phyloP scores from a whole-genome alignment of 2,329 filamentous ascomycete genomes.

The Colletotrichum lupini region DNA sequence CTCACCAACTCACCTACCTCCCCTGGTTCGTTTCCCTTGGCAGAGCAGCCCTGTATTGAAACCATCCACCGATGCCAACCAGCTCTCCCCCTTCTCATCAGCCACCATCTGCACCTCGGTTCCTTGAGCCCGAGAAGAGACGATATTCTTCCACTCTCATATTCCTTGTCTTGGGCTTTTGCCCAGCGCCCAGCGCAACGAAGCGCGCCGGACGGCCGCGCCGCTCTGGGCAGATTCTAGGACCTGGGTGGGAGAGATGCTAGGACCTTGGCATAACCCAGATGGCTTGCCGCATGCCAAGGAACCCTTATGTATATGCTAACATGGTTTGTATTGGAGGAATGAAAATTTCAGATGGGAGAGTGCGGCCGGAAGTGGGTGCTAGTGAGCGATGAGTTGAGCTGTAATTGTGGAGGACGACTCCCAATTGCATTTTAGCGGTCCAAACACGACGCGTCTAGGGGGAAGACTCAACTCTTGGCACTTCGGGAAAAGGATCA shows the following conservation, averaged over 20 bases:
- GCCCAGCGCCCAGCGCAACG: neutral
- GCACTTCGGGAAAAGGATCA: constrained; percentile 3
- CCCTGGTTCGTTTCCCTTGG: neutral
- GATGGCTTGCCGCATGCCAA: constrained; percentile 13
- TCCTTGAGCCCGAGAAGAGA: neutral
- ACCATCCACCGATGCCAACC: neutral
- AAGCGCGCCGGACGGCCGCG: neutral
- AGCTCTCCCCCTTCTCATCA: neutral
- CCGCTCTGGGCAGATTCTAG: neutral
- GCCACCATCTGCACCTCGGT: constrained; percentile 24
- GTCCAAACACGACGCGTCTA: neutral
- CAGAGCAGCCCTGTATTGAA: neutral
- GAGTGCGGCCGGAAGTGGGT: neutral
- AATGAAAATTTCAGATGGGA: neutral
- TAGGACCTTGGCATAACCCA: neutral
- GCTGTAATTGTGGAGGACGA: neutral
- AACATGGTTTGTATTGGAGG: neutral
- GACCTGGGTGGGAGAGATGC: neutral
- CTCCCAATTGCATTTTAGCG: too few species aligned
- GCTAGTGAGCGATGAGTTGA: neutral
- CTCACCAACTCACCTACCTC: neutral
- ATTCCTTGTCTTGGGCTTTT: neutral
- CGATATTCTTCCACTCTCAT: neutral
- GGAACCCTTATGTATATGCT: neutral
- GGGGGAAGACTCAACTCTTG: neutral